These are phyloP conservation scores for Discostella pseudostelligera DNA, from an alignment of 108 stramenopile genomes.

Conservation along the genomic window DNA sequence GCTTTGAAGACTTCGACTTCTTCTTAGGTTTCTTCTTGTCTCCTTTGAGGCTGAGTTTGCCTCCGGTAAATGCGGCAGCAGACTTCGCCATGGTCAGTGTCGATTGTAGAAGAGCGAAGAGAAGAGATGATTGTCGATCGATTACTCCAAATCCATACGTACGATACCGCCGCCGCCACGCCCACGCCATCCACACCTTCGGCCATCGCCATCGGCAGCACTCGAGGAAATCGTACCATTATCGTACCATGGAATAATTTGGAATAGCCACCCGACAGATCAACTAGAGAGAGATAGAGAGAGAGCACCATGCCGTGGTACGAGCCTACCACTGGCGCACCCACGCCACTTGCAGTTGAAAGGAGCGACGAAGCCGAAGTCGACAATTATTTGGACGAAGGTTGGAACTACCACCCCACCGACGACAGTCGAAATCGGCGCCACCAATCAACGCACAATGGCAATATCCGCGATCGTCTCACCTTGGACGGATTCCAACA, in stretches of 20 bases:
- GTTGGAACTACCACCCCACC: conserved; percentile 1
- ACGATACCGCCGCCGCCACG: too few relatives aligned
- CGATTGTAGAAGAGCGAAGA: background rate
- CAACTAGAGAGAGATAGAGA: too few relatives aligned
- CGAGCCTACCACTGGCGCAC: background rate
- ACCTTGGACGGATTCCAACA: conserved; percentile 24
- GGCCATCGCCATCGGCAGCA: background rate
- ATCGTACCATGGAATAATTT: too few relatives aligned
- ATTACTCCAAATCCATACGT: too few relatives aligned
- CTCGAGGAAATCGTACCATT: too few relatives aligned
- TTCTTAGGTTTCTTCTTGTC: conserved; percentile 34
- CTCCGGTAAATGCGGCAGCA: conserved; percentile 19
- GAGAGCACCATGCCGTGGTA: conserved; percentile 16
- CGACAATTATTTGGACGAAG: conserved; percentile 4
- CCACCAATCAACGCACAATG: conserved; percentile 2
- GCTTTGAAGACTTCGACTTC: conserved; percentile 25
- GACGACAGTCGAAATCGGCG: background rate
- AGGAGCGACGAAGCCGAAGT: conserved; percentile 3
- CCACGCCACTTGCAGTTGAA: background rate
- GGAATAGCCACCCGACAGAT: too few relatives aligned
- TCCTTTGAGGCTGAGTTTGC: conserved; percentile 38
- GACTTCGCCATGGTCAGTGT: conserved; percentile 23
- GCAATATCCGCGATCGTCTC: background rate
- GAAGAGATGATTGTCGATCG: too few relatives aligned
- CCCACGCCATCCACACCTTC: too few relatives aligned